These are phyloP conservation scores for Annulohypoxylon moriforme DNA, from an alignment of 495 filamentous ascomycete species.

Conservation along the genomic window DNA sequence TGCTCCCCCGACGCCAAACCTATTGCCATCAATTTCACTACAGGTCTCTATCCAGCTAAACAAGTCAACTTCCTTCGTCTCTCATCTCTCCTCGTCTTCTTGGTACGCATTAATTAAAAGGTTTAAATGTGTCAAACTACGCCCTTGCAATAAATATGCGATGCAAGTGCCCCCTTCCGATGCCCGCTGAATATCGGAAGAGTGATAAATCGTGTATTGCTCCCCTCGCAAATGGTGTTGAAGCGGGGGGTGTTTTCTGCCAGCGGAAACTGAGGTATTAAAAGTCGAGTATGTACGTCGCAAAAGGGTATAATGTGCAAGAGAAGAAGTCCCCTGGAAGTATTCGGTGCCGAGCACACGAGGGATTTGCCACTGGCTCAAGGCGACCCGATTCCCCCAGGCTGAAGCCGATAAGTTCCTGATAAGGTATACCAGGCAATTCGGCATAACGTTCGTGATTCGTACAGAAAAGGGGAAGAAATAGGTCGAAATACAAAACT, in stretches of 20 bases:
- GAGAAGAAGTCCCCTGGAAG: conserved; percentile 33
- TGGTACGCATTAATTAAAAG: conserved; percentile 25
- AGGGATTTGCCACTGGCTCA: conserved; percentile 47
- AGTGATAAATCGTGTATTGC: conserved; percentile 12
- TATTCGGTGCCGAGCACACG: conserved; percentile 43
- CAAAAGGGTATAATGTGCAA: conserved; percentile 48
- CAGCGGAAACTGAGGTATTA: conserved; percentile 42
- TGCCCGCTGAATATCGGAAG: conserved; percentile 11
- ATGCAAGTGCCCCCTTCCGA: conserved; percentile 15
- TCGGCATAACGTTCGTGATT: conserved; percentile 44
- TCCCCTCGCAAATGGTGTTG: conserved; percentile 30
- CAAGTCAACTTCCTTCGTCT: conserved; percentile 21
- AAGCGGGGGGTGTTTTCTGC: conserved; percentile 40
- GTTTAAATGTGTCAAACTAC: not conserved
- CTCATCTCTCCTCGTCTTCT: not conserved
- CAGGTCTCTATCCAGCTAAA: conserved; percentile 32
- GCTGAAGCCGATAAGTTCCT: conserved; percentile 26
- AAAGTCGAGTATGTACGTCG: conserved; percentile 45
- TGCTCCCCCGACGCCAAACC: conserved; percentile 1
- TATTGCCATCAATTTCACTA: conserved; percentile 26
- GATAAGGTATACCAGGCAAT: conserved; percentile 22
- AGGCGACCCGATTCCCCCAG: conserved; percentile 22
- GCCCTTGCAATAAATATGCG: conserved; percentile 4
- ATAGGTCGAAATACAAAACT: conserved; percentile 45
- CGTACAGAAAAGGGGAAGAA: conserved; percentile 30